Conservation (phyloP, 2,329 filamentous ascomycete species). For the Fusarium penzigii region DNA sequence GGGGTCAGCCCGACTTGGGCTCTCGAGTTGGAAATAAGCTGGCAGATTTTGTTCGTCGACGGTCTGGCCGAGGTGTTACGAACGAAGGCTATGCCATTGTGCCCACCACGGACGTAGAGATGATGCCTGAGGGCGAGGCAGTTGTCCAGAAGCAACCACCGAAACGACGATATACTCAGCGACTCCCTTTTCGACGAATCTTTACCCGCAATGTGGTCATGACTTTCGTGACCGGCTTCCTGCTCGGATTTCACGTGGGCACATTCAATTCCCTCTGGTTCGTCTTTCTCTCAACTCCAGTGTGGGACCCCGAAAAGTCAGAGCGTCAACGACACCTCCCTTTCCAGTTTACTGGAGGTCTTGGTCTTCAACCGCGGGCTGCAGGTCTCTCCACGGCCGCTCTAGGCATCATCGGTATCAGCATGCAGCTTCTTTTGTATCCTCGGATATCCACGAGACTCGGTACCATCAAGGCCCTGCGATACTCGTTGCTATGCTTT, state of each 20-base stretch:
- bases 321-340: slow-evolving; percentile 43
- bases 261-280: slow-evolving; percentile 78
- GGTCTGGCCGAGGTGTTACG: slow-evolving; percentile 11
- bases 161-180: slow-evolving; percentile 43
- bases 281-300: slow-evolving; percentile 73
- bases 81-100: slow-evolving; percentile 25
- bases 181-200: slow-evolving; percentile 54
- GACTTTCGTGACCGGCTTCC: slow-evolving; percentile 64
- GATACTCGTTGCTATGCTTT: slow-evolving; percentile 41
- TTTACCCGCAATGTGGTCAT: slow-evolving; percentile 56
- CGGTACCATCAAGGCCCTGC: slow-evolving; percentile 12
- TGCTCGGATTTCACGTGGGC: slow-evolving; percentile 72
- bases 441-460: slow-evolving; percentile 14
- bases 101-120: slow-evolving; percentile 24
- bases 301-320: slow-evolving; percentile 47
- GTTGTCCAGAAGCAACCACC: slow-evolving; percentile 3
- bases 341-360: slow-evolving; percentile 70
- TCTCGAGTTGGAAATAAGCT: slow-evolving; percentile 42
- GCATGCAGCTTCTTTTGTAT: slow-evolving; percentile 44
- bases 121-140: slow-evolving; percentile 6
- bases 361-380: slow-evolving; percentile 69
- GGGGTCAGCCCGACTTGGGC: slow-evolving; percentile 41
- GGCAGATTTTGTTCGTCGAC: slow-evolving; percentile 26
- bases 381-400: slow-evolving; percentile 80
- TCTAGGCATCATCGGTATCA: slow-evolving; percentile 74